Percentiles rank a stretch among this genome's conserved stretches.
These are phyloP conservation scores for Puya raimondii DNA, from an alignment of 176 grass and related monocot genomes.

Conservation along the genomic window DNA sequence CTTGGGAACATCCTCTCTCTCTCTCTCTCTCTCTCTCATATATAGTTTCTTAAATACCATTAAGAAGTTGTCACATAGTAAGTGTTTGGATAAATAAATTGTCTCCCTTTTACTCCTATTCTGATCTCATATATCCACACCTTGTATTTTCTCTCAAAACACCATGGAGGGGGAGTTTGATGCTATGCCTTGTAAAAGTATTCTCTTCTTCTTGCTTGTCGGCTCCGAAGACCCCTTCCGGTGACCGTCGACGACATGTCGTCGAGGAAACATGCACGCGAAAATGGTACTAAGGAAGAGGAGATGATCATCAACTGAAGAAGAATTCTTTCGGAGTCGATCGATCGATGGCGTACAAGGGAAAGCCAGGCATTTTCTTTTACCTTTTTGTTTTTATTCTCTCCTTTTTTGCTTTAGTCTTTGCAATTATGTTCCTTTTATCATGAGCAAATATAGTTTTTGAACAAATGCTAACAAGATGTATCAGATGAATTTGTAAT, in stretches of 20 bases:
- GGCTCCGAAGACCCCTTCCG: background rate
- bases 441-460: conserved; percentile 1
- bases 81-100: background rate
- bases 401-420: background rate
- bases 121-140: background rate
- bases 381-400: conserved; percentile 5
- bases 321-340: conserved; percentile 17
- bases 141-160: background rate
- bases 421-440: background rate
- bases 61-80: no score
- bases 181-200: conserved; percentile 8
- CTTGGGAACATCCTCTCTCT: background rate
- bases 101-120: background rate
- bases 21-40: background rate
- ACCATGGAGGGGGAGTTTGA: conserved; percentile 21
- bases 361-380: conserved; percentile 96
- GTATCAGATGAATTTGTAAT: background rate
- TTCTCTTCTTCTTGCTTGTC: conserved; percentile 1
- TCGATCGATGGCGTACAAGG: conserved; percentile 82
- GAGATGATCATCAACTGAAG: conserved; percentile 8
- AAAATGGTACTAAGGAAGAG: conserved; percentile 2
- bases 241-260: background rate
- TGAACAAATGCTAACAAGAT: conserved; percentile 8
- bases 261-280: background rate
- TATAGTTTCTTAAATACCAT: no score